A percentile compares a stretch with the other conserved stretches of the same genome.
phyloP scores from a whole-genome alignment of 306 rosid genomes.

The Luffa aegyptiaca region DNA sequence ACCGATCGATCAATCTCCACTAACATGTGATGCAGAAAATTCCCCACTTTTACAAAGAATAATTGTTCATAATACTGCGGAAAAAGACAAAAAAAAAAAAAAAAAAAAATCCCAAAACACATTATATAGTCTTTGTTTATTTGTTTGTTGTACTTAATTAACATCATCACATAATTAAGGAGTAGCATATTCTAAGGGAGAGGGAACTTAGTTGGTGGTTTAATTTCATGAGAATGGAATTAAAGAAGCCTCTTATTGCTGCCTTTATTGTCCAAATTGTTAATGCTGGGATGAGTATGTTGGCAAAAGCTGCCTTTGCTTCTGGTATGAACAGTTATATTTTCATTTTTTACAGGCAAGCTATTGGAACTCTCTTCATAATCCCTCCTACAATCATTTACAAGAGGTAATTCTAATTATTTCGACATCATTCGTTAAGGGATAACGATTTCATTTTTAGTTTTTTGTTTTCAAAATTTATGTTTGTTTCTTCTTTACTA shows the following conservation, averaged over 20 bases:
- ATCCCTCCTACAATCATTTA: background rate
- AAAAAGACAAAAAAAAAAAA: too few relatives aligned
- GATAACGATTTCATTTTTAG: background rate
- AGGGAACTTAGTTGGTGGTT: too few relatives aligned
- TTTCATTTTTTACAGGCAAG: conserved; percentile 11
- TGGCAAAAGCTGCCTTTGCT: conserved; percentile 14
- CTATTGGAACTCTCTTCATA: background rate
- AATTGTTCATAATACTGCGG: background rate
- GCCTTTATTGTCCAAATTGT: background rate
- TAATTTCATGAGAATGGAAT: background rate
- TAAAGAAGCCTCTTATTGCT: background rate
- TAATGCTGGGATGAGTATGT: background rate
- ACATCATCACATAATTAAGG: too few relatives aligned
- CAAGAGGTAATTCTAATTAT: background rate
- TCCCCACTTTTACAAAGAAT: background rate
- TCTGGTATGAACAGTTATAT: conserved; percentile 4
- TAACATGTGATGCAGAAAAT: background rate
- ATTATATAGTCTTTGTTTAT: too few relatives aligned
- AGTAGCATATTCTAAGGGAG: too few relatives aligned
- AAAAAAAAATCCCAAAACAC: background rate
- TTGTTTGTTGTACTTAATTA: too few relatives aligned
- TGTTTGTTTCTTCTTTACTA: too few relatives aligned
- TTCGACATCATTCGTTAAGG: rapidly evolving
- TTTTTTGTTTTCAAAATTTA: too few relatives aligned
- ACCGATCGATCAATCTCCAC: background rate